Conservation (phyloP, 2,329 filamentous ascomycete genomes). For the Aspergillus pseudoglaucus region DNA sequence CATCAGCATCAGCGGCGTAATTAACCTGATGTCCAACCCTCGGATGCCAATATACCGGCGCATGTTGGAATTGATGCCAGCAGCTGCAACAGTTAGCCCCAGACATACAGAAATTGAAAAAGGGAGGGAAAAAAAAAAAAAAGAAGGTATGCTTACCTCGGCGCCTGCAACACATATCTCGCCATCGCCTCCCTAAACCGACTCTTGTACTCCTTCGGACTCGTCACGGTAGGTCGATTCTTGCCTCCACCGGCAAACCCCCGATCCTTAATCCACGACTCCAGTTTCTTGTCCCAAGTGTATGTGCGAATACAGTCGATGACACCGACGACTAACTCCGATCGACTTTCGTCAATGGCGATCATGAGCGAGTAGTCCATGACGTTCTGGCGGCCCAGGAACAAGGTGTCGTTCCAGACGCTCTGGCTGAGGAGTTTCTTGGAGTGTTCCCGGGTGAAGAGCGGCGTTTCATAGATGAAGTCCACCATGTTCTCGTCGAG, state of each 20-base stretch:
- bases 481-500: slow-evolving; percentile 99
- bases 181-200: slow-evolving; percentile 96
- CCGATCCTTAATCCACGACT: slow-evolving; percentile 98
- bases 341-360: slow-evolving; percentile 81
- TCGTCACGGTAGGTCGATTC: slow-evolving; percentile 86
- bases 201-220: slow-evolving; percentile 94
- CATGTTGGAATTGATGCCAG: slow-evolving; percentile 41
- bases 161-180: slow-evolving; percentile 58
- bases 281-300: slow-evolving; percentile 99
- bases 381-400: slow-evolving; percentile 88
- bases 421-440: slow-evolving; percentile 87
- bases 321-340: slow-evolving; percentile 92
- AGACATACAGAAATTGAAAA: not conserved
- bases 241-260: slow-evolving; percentile 75
- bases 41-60: slow-evolving; percentile 22
- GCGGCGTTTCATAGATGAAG: slow-evolving; percentile 93
- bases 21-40: slow-evolving; percentile 21
- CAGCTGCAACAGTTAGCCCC: slow-evolving; percentile 26
- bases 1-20: slow-evolving; percentile 14
- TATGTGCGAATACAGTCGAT: slow-evolving; percentile 98
- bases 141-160: slow-evolving; percentile 35
- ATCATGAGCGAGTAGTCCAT: slow-evolving; percentile 99
- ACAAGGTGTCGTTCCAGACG: slow-evolving; percentile 96
- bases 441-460: slow-evolving; percentile 92
- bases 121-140: no score